phyloP scores from a whole-genome alignment of 352 stramenopile species.

The Phytopythium aichiense region DNA sequence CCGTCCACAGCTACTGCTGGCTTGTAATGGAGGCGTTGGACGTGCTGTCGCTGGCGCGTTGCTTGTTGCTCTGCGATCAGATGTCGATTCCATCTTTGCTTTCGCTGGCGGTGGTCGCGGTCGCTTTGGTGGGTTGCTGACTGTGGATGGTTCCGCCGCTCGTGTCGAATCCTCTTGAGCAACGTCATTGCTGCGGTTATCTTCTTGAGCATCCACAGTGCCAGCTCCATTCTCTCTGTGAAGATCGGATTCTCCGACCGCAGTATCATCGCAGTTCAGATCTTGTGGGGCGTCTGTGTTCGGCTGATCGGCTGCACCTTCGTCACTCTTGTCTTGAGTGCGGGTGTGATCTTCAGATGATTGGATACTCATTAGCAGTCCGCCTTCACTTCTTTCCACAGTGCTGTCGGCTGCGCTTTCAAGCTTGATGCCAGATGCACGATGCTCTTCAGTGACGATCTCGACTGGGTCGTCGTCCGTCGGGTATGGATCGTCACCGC shows the following conservation, averaged over 20 bases:
- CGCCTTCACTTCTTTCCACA: background rate
- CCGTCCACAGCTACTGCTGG: background rate
- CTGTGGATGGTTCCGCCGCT: background rate
- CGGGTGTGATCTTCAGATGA: background rate
- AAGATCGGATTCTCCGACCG: too few relatives aligned
- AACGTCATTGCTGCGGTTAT: background rate
- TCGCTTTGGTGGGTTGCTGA: background rate
- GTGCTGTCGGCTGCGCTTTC: background rate
- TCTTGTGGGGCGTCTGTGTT: background rate
- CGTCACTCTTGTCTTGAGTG: background rate
- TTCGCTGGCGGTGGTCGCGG: conserved; percentile 2
- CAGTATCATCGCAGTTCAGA: background rate
- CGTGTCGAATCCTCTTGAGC: background rate
- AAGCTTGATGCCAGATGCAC: background rate
- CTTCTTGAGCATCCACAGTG: background rate
- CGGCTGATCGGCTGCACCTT: background rate
- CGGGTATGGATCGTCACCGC: conserved; percentile 1
- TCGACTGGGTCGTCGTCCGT: conserved; percentile 1
- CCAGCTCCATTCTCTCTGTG: background rate
- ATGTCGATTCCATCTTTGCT: background rate
- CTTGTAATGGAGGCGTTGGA: background rate
- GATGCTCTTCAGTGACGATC: background rate
- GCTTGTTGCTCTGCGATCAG: background rate
- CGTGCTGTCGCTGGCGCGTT: background rate
- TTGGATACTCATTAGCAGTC: background rate